phyloP scores from a whole-genome alignment of 2,329 filamentous ascomycete genomes.

The Botrytis galanthina region DNA sequence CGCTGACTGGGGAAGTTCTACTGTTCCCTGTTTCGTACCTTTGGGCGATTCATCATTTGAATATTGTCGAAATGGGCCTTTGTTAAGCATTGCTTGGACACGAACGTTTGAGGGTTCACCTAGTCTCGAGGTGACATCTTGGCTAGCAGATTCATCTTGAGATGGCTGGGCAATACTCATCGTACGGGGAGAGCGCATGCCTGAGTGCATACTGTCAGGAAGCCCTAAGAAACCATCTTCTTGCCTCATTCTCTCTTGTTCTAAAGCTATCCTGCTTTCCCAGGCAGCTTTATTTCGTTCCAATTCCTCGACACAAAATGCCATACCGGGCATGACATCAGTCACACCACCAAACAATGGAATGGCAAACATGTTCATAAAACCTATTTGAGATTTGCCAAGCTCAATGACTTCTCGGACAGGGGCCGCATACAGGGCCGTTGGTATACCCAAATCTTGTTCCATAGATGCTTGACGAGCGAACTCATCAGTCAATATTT shows the following conservation, averaged over 20 bases:
- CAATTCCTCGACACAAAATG: slow-evolving; percentile 80
- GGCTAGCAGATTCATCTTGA: slow-evolving; percentile 24
- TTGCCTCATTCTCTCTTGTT: slow-evolving; percentile 45
- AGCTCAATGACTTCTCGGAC: slow-evolving; percentile 81
- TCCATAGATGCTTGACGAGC: slow-evolving; percentile 92
- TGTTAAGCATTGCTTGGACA: slow-evolving; percentile 31
- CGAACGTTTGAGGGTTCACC: slow-evolving; percentile 26
- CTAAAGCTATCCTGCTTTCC: slow-evolving; percentile 63
- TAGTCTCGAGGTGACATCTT: slow-evolving; percentile 20
- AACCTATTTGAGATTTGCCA: slow-evolving; percentile 84
- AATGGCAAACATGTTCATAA: slow-evolving; percentile 94
- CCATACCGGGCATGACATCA: slow-evolving; percentile 80
- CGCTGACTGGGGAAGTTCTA: slow-evolving; percentile 29
- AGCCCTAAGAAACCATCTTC: slow-evolving; percentile 38
- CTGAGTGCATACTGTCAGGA: slow-evolving; percentile 38
- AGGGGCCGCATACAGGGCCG: slow-evolving; percentile 81
- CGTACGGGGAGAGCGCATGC: slow-evolving; percentile 36
- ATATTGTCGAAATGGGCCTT: slow-evolving; percentile 30
- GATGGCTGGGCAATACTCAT: slow-evolving; percentile 36
- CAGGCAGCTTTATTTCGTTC: slow-evolving; percentile 73
- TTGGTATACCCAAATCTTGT: slow-evolving; percentile 78
- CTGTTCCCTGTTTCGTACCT: slow-evolving; percentile 22
- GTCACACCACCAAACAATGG: slow-evolving; percentile 87
- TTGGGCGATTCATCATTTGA: slow-evolving; percentile 24
- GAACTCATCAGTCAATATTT: slow-evolving; percentile 93